Conservation (phyloP, 2,329 filamentous ascomycete genomes). For the Trichoderma guizhouense region DNA sequence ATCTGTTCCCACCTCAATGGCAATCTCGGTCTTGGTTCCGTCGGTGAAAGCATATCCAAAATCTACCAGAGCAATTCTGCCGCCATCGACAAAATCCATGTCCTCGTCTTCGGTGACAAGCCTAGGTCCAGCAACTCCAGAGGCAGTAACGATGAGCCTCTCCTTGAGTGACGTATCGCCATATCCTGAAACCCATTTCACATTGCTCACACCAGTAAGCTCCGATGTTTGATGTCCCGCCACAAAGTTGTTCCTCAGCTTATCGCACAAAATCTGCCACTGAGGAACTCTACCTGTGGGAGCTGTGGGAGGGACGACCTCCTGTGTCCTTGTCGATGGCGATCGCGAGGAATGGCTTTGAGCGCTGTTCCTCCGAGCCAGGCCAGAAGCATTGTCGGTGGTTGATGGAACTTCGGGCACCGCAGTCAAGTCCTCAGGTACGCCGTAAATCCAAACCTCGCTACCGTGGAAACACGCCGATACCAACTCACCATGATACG, state of each 20-base stretch:
- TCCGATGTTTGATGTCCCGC: conserved; percentile 63
- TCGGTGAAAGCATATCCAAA: conserved; percentile 62
- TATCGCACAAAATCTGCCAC: conserved; percentile 68
- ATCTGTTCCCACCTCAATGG: conserved; percentile 70
- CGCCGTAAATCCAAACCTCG: conserved; percentile 74
- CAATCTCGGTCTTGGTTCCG: conserved; percentile 56
- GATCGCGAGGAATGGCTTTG: conserved; percentile 32
- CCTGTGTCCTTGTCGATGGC: conserved; percentile 30
- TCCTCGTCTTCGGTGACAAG: conserved; percentile 65
- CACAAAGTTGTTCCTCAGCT: conserved; percentile 66
- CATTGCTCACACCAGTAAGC: conserved; percentile 62
- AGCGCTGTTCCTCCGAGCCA: conserved; percentile 25
- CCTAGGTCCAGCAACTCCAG: conserved; percentile 60
- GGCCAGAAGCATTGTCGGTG: conserved; percentile 24
- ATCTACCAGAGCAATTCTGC: conserved; percentile 68
- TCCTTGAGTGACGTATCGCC: conserved; percentile 48
- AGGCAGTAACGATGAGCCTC: conserved; percentile 67
- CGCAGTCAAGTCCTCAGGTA: conserved; percentile 69
- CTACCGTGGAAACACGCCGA: conserved; percentile 69
- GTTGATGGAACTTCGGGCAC: conserved; percentile 43
- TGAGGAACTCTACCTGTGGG: conserved; percentile 50
- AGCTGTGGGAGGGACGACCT: conserved; percentile 26
- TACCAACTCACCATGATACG: conserved; percentile 67
- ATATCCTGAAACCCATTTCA: conserved; percentile 67
- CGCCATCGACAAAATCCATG: conserved; percentile 74